Percentiles rank a stretch among this genome's conserved stretches.
phyloP scores from a whole-genome alignment of 768 basidiomycete genomes.

The Suillus decipiens region DNA sequence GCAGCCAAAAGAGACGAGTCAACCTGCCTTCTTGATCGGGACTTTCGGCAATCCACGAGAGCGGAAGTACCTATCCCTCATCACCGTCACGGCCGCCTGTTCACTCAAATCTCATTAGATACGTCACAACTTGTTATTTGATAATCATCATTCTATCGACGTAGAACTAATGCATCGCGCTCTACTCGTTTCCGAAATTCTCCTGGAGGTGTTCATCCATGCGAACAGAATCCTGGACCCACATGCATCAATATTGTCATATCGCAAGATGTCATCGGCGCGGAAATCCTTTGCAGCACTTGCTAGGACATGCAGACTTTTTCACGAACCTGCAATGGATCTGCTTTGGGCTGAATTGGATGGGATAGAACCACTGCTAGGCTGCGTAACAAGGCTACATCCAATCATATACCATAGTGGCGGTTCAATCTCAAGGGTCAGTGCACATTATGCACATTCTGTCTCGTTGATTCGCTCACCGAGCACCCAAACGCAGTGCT shows the following conservation, averaged over 20 bases:
- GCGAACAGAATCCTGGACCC: neutral
- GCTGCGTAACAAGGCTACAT: neutral
- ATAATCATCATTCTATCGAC: too few relatives aligned
- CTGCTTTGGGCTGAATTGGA: constrained; percentile 2
- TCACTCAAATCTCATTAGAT: too few relatives aligned
- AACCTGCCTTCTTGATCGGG: too few relatives aligned
- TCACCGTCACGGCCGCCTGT: too few relatives aligned
- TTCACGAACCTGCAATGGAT: constrained; percentile 8
- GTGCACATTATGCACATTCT: neutral
- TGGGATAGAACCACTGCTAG: neutral
- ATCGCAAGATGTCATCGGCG: too few relatives aligned
- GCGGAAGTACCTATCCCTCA: too few relatives aligned
- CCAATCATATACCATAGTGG: neutral
- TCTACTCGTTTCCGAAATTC: neutral
- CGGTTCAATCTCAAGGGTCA: neutral
- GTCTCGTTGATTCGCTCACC: neutral
- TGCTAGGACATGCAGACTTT: constrained; percentile 8
- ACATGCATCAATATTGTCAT: neutral
- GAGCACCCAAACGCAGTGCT: neutral
- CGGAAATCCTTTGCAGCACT: constrained; percentile 2
- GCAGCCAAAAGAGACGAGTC: too few relatives aligned
- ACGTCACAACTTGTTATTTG: too few relatives aligned
- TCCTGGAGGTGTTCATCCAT: neutral
- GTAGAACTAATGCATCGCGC: neutral
- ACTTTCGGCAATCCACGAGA: too few relatives aligned